Percentiles rank a stretch among this genome's conserved stretches.
Evolutionary conservation across 2,329 filamentous ascomycete species (phyloP).

Genomic region (Diaporthe ampelina): DNA sequence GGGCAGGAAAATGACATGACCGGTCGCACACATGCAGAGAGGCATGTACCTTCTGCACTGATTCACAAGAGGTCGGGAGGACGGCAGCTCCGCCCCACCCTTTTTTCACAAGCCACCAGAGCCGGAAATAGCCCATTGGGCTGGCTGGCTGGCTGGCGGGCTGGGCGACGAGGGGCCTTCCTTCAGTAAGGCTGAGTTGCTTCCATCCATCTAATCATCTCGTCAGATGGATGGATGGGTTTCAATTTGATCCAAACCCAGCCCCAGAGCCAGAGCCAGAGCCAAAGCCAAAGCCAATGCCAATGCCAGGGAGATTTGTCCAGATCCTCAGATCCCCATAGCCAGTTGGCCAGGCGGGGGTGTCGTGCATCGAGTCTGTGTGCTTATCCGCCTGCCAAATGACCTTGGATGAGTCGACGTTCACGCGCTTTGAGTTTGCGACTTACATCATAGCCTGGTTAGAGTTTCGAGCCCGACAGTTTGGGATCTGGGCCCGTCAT

Average conservation of each 20-base stretch:
- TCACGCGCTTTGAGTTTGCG: conserved; percentile 15
- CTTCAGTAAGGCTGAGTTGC: conserved; percentile 22
- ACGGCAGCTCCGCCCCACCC: conserved; percentile 31
- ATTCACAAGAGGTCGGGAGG: conserved; percentile 3
- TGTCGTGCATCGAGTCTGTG: not conserved
- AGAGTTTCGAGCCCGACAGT: conserved; percentile 29
- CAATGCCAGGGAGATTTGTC: not conserved
- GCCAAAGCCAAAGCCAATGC: not conserved
- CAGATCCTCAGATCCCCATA: not conserved
- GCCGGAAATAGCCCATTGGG: conserved; percentile 15
- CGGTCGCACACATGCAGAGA: not conserved
- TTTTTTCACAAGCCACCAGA: conserved; percentile 17
- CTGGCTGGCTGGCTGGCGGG: not conserved
- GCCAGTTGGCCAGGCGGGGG: not conserved
- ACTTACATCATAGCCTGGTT: conserved; percentile 29
- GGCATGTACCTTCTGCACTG: not conserved
- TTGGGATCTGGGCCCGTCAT: conserved; percentile 16
- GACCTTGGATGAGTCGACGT: not conserved
- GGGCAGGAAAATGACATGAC: not conserved
- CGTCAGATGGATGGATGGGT: conserved; percentile 3
- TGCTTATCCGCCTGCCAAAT: not conserved
- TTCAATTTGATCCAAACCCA: not conserved
- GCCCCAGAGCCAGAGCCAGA: not conserved
- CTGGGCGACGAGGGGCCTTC: conserved; percentile 25
- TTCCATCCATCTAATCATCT: conserved; percentile 5